phyloP scores from a whole-genome alignment of 75 land plant genomes.

The Adiantum capillusveneris region DNA sequence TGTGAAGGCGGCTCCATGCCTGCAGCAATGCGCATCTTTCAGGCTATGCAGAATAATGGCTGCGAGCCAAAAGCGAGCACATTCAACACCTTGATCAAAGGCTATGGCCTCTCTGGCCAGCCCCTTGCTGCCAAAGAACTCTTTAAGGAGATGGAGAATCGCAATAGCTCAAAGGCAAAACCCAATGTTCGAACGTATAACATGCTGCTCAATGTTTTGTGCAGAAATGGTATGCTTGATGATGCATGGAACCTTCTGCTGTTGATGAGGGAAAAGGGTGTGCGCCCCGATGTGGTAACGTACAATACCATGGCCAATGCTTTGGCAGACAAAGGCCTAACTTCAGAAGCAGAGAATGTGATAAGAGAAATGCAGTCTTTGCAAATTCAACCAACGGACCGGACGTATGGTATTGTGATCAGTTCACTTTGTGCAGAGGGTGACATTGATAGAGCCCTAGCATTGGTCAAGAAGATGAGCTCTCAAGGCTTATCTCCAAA shows the following conservation, averaged over 20 bases:
- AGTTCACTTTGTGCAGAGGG: constrained; percentile 69
- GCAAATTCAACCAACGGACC: constrained; percentile 52
- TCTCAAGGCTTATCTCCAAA: constrained; percentile 57
- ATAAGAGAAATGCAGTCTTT: constrained; percentile 62
- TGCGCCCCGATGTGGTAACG: constrained; percentile 71
- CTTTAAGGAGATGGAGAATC: constrained; percentile 45
- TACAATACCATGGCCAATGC: constrained; percentile 82
- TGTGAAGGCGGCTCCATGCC: constrained; percentile 56
- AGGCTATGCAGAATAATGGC: constrained; percentile 61
- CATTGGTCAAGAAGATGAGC: constrained; percentile 55
- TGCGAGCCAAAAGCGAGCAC: constrained; percentile 56
- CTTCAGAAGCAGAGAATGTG: constrained; percentile 47
- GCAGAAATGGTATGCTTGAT: constrained; percentile 34
- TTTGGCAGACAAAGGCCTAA: constrained; percentile 61
- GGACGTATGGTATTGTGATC: constrained; percentile 81
- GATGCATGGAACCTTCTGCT: constrained; percentile 66
- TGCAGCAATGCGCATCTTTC: constrained; percentile 49
- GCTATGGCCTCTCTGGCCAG: constrained; percentile 57
- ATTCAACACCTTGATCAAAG: constrained; percentile 78
- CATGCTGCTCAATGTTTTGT: constrained; percentile 72
- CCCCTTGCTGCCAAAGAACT: constrained; percentile 56
- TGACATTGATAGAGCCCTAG: constrained; percentile 44
- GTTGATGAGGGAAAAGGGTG: constrained; percentile 50
- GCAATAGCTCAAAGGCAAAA: constrained; percentile 18
- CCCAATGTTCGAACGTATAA: constrained; percentile 73